Base-by-base conservation (phyloP, 1,284 basidiomycete genomes). In the Cerrena zonata region DNA sequence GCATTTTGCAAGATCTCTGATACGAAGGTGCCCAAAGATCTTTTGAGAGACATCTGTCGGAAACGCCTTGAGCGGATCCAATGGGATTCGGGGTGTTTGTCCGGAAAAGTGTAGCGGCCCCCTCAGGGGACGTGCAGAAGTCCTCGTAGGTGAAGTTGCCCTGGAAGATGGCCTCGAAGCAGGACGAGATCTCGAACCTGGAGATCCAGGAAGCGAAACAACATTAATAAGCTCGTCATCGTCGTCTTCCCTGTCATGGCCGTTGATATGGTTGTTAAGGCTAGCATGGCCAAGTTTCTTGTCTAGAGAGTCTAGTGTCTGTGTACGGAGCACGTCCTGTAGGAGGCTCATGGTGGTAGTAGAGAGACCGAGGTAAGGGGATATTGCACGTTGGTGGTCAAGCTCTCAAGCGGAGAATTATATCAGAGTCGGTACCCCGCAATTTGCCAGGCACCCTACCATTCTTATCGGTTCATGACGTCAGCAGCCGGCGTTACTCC, bases 31-130 rank as follows among this genome's bases (percentile, higher is more conserved):
- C 2, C 78, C 67, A 63, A 94, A 93, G 50, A 94, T 80, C 23
- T 78, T 72, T 58, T 93, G 90, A 0, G 84, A 82, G 11, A 93
- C 60, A 55, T 91, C 86, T 1, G 90, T 93, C 1, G 89, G 88
- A 43, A 94, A 75, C 1, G 72, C 76, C 52, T 78, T 79, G 10
- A 94, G 74, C 0, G 84, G 84, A 62, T 91, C 89, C 15, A 15
- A 62, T 62, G 45, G 58, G 65, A 38, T 58, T 60, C 51, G 48
- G 47, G 27, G 34, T 45, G 52, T 56, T 50, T 70, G 63, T 34
- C 41, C 57, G 48, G 68, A 67, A 50, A 74, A 64, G 57, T 67
- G 73, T 39, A 73, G 66, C 27, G 72, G 75, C 48, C 71, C 69
- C 62, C 48, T 50, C 38, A 68, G 51, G 5, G 71, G 71, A 7